phyloP scores from a whole-genome alignment of 164 flowering plant genomes.

The Dillenia turbinata region DNA sequence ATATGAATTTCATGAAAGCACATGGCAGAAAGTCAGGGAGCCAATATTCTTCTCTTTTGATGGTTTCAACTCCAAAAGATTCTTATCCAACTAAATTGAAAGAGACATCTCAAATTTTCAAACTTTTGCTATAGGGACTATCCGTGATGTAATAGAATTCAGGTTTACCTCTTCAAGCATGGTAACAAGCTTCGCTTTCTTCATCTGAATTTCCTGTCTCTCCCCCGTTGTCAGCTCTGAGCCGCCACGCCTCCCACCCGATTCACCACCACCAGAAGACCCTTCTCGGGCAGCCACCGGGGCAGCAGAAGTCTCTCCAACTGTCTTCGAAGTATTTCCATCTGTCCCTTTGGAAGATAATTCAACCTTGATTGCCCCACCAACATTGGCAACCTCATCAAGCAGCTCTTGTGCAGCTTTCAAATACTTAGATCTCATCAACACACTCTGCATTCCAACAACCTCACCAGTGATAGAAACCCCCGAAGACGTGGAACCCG shows the following conservation, averaged over 20 bases:
- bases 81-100: constrained; percentile 7
- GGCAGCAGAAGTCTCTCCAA: constrained; percentile 30
- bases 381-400: constrained; percentile 87
- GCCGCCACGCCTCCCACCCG: constrained; percentile 23
- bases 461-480: constrained; percentile 42
- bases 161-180: constrained; percentile 89
- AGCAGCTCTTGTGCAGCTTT: constrained; percentile 85
- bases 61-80: constrained; percentile 3
- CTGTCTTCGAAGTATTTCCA: constrained; percentile 24
- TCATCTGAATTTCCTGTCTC: constrained; percentile 95
- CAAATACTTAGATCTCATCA: constrained; percentile 84
- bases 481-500: constrained; percentile 58
- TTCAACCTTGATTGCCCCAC: constrained; percentile 35
- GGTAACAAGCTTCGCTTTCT: constrained; percentile 85
- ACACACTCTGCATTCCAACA: constrained; percentile 56
- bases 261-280: constrained; percentile 32
- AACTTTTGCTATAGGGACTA: not conserved
- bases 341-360: constrained; percentile 18
- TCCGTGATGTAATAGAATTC: too few relatives aligned
- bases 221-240: constrained; percentile 70
- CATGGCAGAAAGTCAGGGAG: too few relatives aligned
- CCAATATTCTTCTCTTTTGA: not conserved
- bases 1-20: too few relatives aligned
- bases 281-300: constrained; percentile 28
- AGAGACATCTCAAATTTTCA: constrained; percentile 1